Evolutionary conservation across 768 basidiomycete genomes (phyloP), one percentile per base, ranked within the genome.

Genomic region (Suillus ampliporus): DNA sequence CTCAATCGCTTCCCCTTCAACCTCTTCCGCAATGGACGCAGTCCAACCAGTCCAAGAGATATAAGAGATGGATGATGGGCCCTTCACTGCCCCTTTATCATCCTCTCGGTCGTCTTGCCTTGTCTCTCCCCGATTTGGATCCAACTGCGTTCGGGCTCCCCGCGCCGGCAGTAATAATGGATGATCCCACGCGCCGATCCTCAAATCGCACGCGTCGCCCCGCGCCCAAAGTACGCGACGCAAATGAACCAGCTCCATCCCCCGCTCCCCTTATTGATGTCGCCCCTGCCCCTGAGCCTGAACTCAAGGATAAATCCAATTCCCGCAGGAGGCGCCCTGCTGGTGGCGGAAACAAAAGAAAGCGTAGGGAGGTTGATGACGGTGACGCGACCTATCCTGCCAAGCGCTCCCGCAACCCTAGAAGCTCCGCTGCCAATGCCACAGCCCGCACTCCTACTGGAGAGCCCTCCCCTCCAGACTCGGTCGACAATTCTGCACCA

Each of bases 311-410:
- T 37, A 79, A 79, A 60, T 64, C 82, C 4, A 86, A 82, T 69
- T 84, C 86, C 26, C 81, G 84, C 53, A 85, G 85, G 74, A 79
- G 77, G 61, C 74, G 74, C 7, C 31, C 50, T 26, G 79, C 71
- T 72, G 79, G 62, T 54, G 79, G 80, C 3, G 80, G 80, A 31
- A 79, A 76, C 15, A 88, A 86, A 71, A 78, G 89, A 59, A 87
- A 83, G 70, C 79, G 88, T 23, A 86, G 78, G 69, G 87, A 88
- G 37, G 73, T 69, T 8, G 88, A 89, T 48, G 87, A 89, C 51
- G 84, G 83, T 14, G 88, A 90, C 65, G 81, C 84, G 1, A 83
- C 85, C n/a, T 90, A 89, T 69, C 88, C 89, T n/a, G 86, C 88
- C 13, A 90, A 89, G 74, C 82, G 87, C 28, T 80, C 86, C 21